Conservation (phyloP, 2,329 filamentous ascomycete species). For the Polychaeton citri region DNA sequence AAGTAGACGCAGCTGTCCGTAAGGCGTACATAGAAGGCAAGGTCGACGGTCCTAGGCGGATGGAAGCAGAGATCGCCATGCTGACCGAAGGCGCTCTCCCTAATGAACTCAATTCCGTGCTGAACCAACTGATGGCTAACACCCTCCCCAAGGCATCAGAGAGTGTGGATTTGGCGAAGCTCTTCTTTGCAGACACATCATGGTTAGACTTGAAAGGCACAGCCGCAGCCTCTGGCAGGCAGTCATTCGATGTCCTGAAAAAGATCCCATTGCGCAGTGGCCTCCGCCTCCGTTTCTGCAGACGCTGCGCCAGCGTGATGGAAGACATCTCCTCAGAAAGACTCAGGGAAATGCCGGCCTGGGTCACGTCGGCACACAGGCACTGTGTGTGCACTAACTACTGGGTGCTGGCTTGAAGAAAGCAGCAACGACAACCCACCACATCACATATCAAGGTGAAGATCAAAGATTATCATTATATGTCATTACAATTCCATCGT, state of each 20-base stretch:
- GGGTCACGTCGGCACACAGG: slow-evolving; percentile 18
- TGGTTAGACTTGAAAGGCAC: slow-evolving; percentile 42
- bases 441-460: too few species aligned
- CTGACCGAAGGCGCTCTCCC: slow-evolving; percentile 40
- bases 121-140: slow-evolving; percentile 34
- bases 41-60: slow-evolving; percentile 31
- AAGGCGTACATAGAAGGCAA: slow-evolving; percentile 39
- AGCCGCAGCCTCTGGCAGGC: slow-evolving; percentile 15
- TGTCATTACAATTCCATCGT: too few species aligned
- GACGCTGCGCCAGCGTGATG: slow-evolving; percentile 32
- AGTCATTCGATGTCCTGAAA: slow-evolving; percentile 45
- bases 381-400: slow-evolving; percentile 18
- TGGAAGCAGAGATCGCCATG: slow-evolving; percentile 38
- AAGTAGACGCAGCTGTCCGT: slow-evolving; percentile 54
- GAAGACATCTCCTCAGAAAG: slow-evolving; percentile 27
- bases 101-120: slow-evolving; percentile 34
- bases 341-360: slow-evolving; percentile 11
- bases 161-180: slow-evolving; percentile 48
- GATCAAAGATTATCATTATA: too few species aligned
- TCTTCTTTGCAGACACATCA: slow-evolving; percentile 61
- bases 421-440: too few species aligned
- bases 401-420: slow-evolving; percentile 14
- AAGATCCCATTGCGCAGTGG: slow-evolving; percentile 31
- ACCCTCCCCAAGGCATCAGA: slow-evolving; percentile 43
- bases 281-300: slow-evolving; percentile 26